Evolutionary conservation across 2,329 filamentous ascomycete genomes (phyloP).

Genomic region (Curvularia eragrostidis): DNA sequence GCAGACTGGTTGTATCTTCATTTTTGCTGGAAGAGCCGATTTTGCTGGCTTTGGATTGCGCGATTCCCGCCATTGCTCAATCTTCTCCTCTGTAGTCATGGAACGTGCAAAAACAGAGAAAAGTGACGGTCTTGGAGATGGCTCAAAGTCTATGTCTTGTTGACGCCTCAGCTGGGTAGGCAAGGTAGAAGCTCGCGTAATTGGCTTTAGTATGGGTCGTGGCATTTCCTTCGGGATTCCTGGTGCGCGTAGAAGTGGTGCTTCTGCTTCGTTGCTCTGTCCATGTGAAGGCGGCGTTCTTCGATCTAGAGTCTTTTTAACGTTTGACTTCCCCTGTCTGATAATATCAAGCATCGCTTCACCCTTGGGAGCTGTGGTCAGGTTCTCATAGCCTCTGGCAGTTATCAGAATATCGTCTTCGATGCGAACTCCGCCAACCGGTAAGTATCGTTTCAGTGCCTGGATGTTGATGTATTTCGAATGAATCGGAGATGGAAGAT

Average conservation of each 20-base stretch:
- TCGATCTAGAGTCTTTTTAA: neutral
- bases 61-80: conserved; percentile 26
- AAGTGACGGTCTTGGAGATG: conserved; percentile 28
- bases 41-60: neutral
- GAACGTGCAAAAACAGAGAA: conserved; percentile 32
- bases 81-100: conserved; percentile 35
- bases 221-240: conserved; percentile 29
- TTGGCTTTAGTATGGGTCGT: conserved; percentile 21
- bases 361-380: conserved; percentile 75
- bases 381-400: conserved; percentile 70
- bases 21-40: neutral
- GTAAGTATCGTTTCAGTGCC: conserved; percentile 81
- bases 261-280: conserved; percentile 9
- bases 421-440: conserved; percentile 76
- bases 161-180: conserved; percentile 18
- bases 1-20: conserved; percentile 23
- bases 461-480: conserved; percentile 76
- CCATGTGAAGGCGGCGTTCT: neutral
- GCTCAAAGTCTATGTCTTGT: conserved; percentile 28
- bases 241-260: conserved; percentile 33
- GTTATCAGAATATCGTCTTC: conserved; percentile 79
- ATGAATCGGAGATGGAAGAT: conserved; percentile 73
- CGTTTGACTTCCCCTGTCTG: conserved; percentile 24
- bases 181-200: conserved; percentile 33
- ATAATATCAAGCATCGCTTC: conserved; percentile 68